Base-by-base conservation (phyloP, 192 early-diverging fungal species). In the Backusella psychrophila region DNA sequence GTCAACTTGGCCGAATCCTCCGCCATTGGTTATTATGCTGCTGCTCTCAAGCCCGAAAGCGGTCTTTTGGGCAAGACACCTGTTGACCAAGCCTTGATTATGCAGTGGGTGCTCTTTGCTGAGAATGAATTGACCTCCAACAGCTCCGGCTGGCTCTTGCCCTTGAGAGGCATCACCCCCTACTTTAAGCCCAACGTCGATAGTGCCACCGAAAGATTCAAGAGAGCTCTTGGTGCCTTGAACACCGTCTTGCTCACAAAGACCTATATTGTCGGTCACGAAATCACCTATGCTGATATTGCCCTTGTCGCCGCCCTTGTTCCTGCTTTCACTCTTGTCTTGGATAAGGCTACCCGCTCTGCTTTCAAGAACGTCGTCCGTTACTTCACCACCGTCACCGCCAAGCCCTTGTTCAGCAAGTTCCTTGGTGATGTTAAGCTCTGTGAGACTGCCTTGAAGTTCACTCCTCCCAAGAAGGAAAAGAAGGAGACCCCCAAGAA, bases 191-290 rank as follows among this genome's bases (percentile, higher is more conserved):
- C 86, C 31, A 85, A 82, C 53, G 88, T 91, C 82, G 90, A 89
- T 79, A 85, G 89, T 74, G 89, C 93, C 36, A 90, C 91, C 75
- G 86, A 92, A 80, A 86, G 90, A 49, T 21, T 89, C 73, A 84
- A 88, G 85, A 82, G 85, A 42, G 85, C 90, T 63, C 83, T 97
- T 36, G 80, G 72, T 72, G 89, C 85, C 35, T 86, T 98, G 39
- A 91, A 98, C 88, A 88, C 89, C 38, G 84, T 95, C 78, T 88
- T 98, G 29, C 74, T 92, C 63, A 87, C 85, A 87, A 89, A 91
- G 84, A 98, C 97, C 77, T 98, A 90, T 92, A 87, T 98, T 76
- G 96, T 97, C 67, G 97, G 95, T 69, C 96, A 98, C 86, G 87
- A 87, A 74, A 79, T 98, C 75, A 97, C 97, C 75, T 82, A 96